Percentiles rank a stretch among this genome's conserved stretches.
Evolutionary conservation across 2,329 filamentous ascomycete genomes (phyloP).

Genomic region (Ophiostoma australiae): DNA sequence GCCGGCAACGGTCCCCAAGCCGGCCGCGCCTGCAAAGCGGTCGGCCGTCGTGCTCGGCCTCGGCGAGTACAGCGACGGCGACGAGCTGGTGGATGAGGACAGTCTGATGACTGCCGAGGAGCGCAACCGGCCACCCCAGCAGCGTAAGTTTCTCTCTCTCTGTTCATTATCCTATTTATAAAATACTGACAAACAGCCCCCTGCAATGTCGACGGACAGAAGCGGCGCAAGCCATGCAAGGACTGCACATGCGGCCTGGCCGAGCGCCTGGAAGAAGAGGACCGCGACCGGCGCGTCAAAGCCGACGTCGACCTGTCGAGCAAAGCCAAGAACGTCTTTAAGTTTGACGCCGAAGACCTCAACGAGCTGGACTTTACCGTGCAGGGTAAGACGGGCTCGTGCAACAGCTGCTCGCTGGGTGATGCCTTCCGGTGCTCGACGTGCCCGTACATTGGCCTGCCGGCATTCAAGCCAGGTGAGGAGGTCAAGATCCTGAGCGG

Average conservation of each 20-base stretch:
- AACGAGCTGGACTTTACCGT: slow-evolving; percentile 94
- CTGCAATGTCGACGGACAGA: slow-evolving; percentile 80
- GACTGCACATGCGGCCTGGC: slow-evolving; percentile 95
- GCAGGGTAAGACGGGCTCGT: slow-evolving; percentile 92
- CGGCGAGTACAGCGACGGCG: slow-evolving; percentile 57
- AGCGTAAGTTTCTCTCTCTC: slow-evolving; percentile 58
- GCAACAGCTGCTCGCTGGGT: slow-evolving; percentile 80
- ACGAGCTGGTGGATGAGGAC: slow-evolving; percentile 89
- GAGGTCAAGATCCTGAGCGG: slow-evolving; percentile 86
- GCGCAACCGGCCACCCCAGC: slow-evolving; percentile 67
- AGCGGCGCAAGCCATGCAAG: slow-evolving; percentile 88
- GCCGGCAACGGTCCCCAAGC: background rate
- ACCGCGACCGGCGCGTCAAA: slow-evolving; percentile 42
- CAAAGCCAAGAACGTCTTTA: slow-evolving; percentile 45
- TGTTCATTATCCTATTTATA: background rate
- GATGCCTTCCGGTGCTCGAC: slow-evolving; percentile 77
- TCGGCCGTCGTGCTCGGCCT: slow-evolving; percentile 38
- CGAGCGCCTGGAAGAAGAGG: slow-evolving; percentile 79
- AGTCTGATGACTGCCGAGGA: slow-evolving; percentile 81
- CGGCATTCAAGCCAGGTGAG: slow-evolving; percentile 94
- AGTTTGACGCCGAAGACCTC: slow-evolving; percentile 71
- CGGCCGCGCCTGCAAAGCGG: slow-evolving; percentile 19
- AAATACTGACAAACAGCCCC: slow-evolving; percentile 49
- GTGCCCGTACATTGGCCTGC: slow-evolving; percentile 81
- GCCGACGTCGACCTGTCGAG: slow-evolving; percentile 29